Evolutionary conservation across 2,329 filamentous ascomycete genomes (phyloP).

Genomic region (Coniochaeta prunicola): DNA sequence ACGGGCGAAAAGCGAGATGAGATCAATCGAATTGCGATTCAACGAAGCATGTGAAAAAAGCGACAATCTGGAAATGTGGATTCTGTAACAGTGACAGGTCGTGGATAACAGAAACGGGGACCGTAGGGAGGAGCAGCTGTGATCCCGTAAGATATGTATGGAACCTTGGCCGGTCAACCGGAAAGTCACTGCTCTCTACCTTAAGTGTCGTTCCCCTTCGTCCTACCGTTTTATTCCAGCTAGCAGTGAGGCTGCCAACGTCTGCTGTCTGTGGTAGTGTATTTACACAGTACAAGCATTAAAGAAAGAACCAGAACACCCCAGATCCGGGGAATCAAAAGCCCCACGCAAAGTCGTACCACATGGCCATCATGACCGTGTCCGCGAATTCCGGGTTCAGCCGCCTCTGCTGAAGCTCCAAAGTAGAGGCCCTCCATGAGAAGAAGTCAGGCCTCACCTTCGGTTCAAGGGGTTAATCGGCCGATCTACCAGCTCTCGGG

Average conservation of each 20-base stretch:
- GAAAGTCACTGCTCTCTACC: not conserved
- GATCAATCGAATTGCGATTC: not conserved
- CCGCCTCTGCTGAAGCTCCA: not conserved
- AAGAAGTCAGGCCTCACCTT: not conserved
- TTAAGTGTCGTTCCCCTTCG: too few species aligned
- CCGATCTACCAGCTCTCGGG: not conserved
- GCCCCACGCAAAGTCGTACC: not conserved
- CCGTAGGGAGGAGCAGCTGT: not conserved
- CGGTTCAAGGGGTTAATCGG: not conserved
- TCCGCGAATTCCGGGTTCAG: not conserved
- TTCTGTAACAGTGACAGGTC: not conserved
- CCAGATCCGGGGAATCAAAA: not conserved
- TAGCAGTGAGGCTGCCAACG: not conserved
- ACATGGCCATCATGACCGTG: not conserved
- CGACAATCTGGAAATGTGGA: not conserved
- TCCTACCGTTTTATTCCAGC: not conserved
- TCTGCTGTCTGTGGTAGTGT: too few species aligned
- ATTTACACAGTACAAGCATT: not conserved
- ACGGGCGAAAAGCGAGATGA: not conserved
- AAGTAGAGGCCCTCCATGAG: too few species aligned
- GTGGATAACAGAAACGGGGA: not conserved
- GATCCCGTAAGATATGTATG: not conserved
- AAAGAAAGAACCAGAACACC: not conserved
- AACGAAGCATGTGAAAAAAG: slow-evolving; percentile 1
- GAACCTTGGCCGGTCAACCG: not conserved